phyloP scores from a whole-genome alignment of 352 stramenopile species.

The Peronospora destructor region DNA sequence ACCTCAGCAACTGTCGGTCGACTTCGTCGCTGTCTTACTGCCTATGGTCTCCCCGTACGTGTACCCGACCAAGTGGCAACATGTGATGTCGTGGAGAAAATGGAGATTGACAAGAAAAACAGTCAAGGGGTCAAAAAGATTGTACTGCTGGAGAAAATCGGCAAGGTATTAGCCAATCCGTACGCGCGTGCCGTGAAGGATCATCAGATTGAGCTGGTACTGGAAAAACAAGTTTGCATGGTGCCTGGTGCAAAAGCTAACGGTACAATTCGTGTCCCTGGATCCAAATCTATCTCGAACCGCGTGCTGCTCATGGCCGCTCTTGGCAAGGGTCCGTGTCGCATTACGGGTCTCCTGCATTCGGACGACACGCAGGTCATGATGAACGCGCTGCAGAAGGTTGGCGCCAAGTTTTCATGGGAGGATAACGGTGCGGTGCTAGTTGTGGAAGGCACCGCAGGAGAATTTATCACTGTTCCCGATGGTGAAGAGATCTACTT shows the following conservation, averaged over 20 bases:
- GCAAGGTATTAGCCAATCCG: slow-evolving; percentile 56
- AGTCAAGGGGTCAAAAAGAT: slow-evolving; percentile 77
- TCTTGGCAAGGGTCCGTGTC: slow-evolving; percentile 79
- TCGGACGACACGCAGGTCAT: slow-evolving; percentile 97
- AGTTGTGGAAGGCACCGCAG: slow-evolving; percentile 71
- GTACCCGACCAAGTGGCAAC: slow-evolving; percentile 54
- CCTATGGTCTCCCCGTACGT: slow-evolving; percentile 61
- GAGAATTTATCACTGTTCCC: slow-evolving; percentile 41
- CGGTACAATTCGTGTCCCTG: slow-evolving; percentile 85
- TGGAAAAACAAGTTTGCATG: slow-evolving; percentile 70
- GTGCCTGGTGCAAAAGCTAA: slow-evolving; percentile 38
- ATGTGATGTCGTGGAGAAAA: slow-evolving; percentile 66
- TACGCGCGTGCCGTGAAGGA: slow-evolving; percentile 67
- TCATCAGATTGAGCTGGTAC: slow-evolving; percentile 64
- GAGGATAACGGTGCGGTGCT: slow-evolving; percentile 68
- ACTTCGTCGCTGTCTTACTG: slow-evolving; percentile 57
- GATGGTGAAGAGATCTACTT: slow-evolving; percentile 69
- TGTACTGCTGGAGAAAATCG: slow-evolving; percentile 65
- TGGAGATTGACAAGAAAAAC: slow-evolving; percentile 88
- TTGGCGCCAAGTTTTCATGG: slow-evolving; percentile 83
- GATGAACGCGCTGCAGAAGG: slow-evolving; percentile 91
- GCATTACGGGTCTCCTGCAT: slow-evolving; percentile 90
- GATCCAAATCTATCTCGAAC: slow-evolving; percentile 98
- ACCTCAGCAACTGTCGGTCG: slow-evolving; percentile 61
- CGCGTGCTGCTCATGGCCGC: slow-evolving; percentile 93